Evolutionary conservation across 768 basidiomycete genomes (phyloP), one percentile per base, ranked within the genome.

Genomic region (Trametes cubensis): DNA sequence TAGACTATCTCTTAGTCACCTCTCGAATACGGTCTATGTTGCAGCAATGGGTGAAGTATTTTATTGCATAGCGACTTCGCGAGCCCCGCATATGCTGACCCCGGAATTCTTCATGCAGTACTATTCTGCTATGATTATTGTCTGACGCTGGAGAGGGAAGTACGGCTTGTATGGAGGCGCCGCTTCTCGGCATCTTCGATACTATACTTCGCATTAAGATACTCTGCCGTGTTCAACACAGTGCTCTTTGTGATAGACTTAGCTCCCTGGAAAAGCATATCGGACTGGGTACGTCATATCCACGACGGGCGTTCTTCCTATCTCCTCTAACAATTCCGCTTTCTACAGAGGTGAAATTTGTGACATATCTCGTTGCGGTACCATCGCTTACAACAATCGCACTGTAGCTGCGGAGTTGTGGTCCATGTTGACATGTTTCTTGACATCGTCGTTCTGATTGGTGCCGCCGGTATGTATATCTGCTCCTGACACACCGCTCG

Each of bases 61-160:
- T 34, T 34, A 34, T 34, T 10, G 34, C 10, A 11, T 34, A 11
- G 34, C 34, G 34, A 6, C 6, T 34, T 34, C 34, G 34, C 34
- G 10, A 34, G n/a, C 11, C 10, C 34, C 11, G 10, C 10, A 34
- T 34, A 34, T 4, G 34, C 34, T 34, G 34, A 34, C 34, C 5
- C 20, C 39, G 18, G 0, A 6, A 39, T 20, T 47, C 46, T 47
- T 25, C 13, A 8, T 25, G 7, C 46, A 49, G 48, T 28, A 15
- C n/a, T 49, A 8, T 49, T 49, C n/a, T 49, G 48, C 48, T 49
- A 21, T 18, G 48, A 49, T 18, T 49, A 30, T 28, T 49, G 48
- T 14, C 26, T 49, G 26, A 49, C 48, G 15, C n/a, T 49, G 10
- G 28, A 28, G 14, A 13, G 23, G 15, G 48, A 49, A 30, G 28